Base-by-base conservation (phyloP, 805 yeast species). In the Suhomyces pyralidae region DNA sequence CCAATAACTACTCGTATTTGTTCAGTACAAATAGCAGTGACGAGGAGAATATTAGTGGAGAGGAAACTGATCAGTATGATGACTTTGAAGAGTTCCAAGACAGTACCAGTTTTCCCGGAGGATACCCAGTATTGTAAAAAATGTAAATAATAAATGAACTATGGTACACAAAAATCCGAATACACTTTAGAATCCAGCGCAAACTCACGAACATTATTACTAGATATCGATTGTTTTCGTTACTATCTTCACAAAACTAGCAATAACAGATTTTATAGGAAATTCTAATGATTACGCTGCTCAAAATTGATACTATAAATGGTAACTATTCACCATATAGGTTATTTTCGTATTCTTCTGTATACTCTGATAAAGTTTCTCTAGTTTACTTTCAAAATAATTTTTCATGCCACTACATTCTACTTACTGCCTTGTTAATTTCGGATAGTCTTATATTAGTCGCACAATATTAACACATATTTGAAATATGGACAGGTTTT, bases 41-140 rank as follows among this genome's bases (percentile, higher is more conserved):
- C 20, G 40, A 46, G 46, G 42, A 42, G 22, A 30, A 46, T 43
- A 49, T 47, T 17, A 53, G 50, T 25, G 50, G 40, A 46, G 53
- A 51, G 34, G 46, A 50, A 26, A 51, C 45, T 32, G 45, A 49
- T 43, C 45, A 46, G 42, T 38, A 17, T 8, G 42, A 38, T 7
- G 45, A 30, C 10, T 32, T 30, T 34, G 46, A 25, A 3, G 38
- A 45, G 44, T 40, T 30, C 20, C 49, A 38, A 43, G 26, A 36
- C 48, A 34, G 30, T n/a, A 10, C 15, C 7, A 24, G 36, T 17
- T 30, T 45, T 30, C 48, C 48, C 2, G 48, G 48, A 3, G 40
- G 40, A 15, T 45, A 45, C 28, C 48, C 38, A 7, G 22, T 38
- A 19, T 38, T 17, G 24, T 38, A 17, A 28, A 10, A 7, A 12